Base-by-base conservation (phyloP, 495 filamentous ascomycete species). In the Neurospora pannonica region DNA sequence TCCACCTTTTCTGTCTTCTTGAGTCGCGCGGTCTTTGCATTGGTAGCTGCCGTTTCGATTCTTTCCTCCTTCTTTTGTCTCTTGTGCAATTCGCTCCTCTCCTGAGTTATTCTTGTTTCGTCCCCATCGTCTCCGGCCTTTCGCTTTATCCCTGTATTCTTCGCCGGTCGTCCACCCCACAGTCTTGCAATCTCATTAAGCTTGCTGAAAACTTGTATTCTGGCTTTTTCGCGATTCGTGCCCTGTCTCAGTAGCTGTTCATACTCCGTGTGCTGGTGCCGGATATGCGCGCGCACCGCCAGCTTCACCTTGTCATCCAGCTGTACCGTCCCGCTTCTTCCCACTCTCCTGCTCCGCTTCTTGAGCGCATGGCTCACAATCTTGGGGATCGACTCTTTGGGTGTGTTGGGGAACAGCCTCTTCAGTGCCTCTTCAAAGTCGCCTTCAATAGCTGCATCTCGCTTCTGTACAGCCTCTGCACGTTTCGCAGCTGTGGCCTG, bases 211-310 rank as follows among this genome's bases (percentile, higher is more conserved):
- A 81, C 75, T 31, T 62, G 17, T 31, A 4, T 19, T 72, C 82
- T 74, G 17, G 82, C 82, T 2, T 40, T 34, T 24, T 74, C 40
- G 70, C 74, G 76, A 0, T 40, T 19, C 6, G 69, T 31, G 0
- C 79, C 79, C 1, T 38, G 36, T 10, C 48, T 74, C 21, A 85
- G 71, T 34, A 82, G 40, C 39, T 40, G 17, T 4, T 85, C 82
- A 34, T 86, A 86, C 1, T 78, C 42, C 5, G 84, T 86, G 37
- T 85, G 79, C 3, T 70, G 21, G 62, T 85, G 84, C 17, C 84
- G 76, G 28, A 84, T 81, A 40, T 86, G 78, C 3, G 84, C 82
- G 4, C 76, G 74, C 17, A 82, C 81, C 13, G 82, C 84, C 9
- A 85, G 74, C 60, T 42, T 74, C 9, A 79, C 83, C 72, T 81